Evolutionary conservation across 2,329 filamentous ascomycete genomes (phyloP).

Genomic region (Xylariaceae sp.): DNA sequence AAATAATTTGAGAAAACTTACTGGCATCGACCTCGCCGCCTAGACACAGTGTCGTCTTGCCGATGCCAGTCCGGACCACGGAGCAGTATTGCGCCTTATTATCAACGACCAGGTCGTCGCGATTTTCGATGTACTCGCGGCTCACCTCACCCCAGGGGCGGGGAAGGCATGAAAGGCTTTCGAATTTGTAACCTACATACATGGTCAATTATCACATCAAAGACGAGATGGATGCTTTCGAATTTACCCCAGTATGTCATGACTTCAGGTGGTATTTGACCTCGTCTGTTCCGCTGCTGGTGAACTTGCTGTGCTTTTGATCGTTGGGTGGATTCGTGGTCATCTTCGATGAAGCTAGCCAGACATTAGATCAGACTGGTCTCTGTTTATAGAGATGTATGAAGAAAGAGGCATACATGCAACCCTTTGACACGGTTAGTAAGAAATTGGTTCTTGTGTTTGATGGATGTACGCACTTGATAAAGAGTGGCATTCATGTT

Average conservation of each 20-base stretch:
- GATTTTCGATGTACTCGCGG: conserved; percentile 71
- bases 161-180: conserved; percentile 74
- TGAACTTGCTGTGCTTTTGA: conserved; percentile 54
- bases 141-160: conserved; percentile 66
- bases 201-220: conserved; percentile 1
- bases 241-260: conserved; percentile 86
- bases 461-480: conserved; percentile 56
- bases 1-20: conserved; percentile 36
- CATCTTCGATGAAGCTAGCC: conserved; percentile 83
- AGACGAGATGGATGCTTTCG: not conserved
- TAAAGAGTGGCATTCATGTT: conserved; percentile 94
- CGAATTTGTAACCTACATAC: conserved; percentile 87
- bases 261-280: conserved; percentile 60
- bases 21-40: conserved; percentile 92
- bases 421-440: conserved; percentile 39
- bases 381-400: not conserved
- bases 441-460: not conserved
- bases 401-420: conserved; percentile 41
- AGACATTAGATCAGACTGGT: conserved; percentile 8
- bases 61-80: conserved; percentile 82
- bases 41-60: conserved; percentile 66
- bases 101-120: conserved; percentile 67
- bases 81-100: conserved; percentile 97
- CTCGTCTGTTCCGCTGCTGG: conserved; percentile 42
- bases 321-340: conserved; percentile 65